Evolutionary conservation across 495 filamentous ascomycete species (phyloP), one percentile per base, ranked within the genome.

Genomic region (Cercophora sp.): DNA sequence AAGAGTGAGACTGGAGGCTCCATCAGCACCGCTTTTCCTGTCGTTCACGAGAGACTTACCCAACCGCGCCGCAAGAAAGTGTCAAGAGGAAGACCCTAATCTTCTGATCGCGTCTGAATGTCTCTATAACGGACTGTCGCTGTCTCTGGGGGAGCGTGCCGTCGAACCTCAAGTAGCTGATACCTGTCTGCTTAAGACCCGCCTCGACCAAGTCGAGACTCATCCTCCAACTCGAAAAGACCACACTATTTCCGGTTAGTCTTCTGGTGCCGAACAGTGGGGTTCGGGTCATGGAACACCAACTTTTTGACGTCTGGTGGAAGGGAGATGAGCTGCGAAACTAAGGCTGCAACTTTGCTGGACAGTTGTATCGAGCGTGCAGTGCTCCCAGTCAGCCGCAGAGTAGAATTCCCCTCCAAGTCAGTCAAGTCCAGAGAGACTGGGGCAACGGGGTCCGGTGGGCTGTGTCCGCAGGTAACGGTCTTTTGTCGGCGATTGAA

Each of bases 131-230:
- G 2, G n/a, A 9, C n/a, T 41, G n/a, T 19, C 37, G n/a, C 3
- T 41, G n/a, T 41, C 22, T 41, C 19, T 41, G 37, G 2, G 37
- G 37, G 9, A 41, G 9, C 4, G 16, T 41, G 16, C 37, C 37
- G 19, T 41, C 37, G 37, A 16, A 41, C n/a, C 37, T n/a, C 4
- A 41, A 20, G 15, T 20, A 41, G 10, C 15, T 3, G 10, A 41
- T 41, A 2, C 37, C 37, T 5, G n/a, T 19, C 19, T 22, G 37
- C 22, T 19, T 22, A n/a, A 41, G 19, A 22, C 37, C 37, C 2
- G 37, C 37, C 15, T 41, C 37, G 22, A 41, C 37, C n/a, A 41
- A n/a, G 15, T 41, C 37, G n/a, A 41, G 37, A 19, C 37, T 41
- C 37, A 41, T 41, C 9, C 37, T n/a, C 37, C 37, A 41, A n/a